These are phyloP conservation scores for Ogataea haglerorum DNA, from an alignment of 805 yeast species.

Conservation along the genomic window DNA sequence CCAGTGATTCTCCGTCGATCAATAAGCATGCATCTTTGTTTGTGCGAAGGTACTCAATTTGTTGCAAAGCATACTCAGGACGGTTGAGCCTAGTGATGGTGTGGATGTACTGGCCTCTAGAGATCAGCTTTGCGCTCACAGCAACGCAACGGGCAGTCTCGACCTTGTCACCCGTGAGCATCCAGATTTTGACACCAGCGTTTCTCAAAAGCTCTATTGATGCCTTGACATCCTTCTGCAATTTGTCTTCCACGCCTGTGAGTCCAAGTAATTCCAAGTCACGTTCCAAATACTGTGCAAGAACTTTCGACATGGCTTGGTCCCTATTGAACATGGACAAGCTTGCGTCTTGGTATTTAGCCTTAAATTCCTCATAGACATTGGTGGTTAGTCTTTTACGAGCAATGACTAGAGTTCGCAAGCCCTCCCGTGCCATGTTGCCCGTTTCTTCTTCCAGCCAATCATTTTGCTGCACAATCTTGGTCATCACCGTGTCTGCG, in stretches of 20 bases:
- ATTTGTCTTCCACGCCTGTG: conserved; percentile 96
- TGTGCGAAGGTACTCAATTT: conserved; percentile 66
- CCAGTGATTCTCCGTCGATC: conserved; percentile 92
- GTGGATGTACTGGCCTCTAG: conserved; percentile 92
- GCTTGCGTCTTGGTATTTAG: conserved; percentile 68
- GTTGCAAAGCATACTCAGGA: conserved; percentile 65
- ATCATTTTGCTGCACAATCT: conserved; percentile 79
- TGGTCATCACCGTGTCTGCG: conserved; percentile 91
- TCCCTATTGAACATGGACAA: conserved; percentile 81
- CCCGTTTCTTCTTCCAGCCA: conserved; percentile 98
- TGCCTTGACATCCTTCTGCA: conserved; percentile 87
- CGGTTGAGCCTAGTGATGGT: conserved; percentile 67
- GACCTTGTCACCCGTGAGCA: conserved; percentile 98
- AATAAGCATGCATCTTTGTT: conserved; percentile 70
- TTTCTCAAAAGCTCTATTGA: conserved; percentile 89
- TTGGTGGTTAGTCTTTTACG: conserved; percentile 61
- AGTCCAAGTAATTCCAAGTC: conserved; percentile 85
- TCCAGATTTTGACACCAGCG: conserved; percentile 98
- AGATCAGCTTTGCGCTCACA: conserved; percentile 87
- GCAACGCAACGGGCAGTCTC: conserved; percentile 98
- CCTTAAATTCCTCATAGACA: conserved; percentile 58
- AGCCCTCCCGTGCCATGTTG: conserved; percentile 97
- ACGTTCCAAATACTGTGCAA: conserved; percentile 68
- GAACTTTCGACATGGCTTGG: conserved; percentile 60
- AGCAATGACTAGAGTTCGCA: conserved; percentile 93